phyloP scores from a whole-genome alignment of 1,284 basidiomycete genomes.

The Mycena sp. region DNA sequence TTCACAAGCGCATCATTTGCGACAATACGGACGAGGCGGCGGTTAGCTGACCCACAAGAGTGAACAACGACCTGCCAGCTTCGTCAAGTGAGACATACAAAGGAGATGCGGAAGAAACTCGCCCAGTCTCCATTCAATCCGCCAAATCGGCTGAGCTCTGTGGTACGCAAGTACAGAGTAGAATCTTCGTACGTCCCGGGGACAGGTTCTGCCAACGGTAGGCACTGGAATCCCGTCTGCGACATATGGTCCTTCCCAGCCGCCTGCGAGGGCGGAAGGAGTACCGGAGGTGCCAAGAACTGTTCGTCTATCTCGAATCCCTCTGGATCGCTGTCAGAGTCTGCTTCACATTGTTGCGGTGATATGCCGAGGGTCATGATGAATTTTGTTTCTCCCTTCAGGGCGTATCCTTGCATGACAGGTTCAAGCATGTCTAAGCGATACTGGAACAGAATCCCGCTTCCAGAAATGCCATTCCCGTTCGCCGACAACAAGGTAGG shows the following conservation, averaged over 20 bases:
- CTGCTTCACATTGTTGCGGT: conserved; percentile 33
- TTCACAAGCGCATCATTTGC: conserved; percentile 58
- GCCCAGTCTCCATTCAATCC: conserved; percentile 92
- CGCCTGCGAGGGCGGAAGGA: conserved; percentile 25
- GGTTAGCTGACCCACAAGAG: conserved; percentile 42
- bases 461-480: conserved; percentile 21
- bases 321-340: conserved; percentile 47
- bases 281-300: conserved; percentile 69
- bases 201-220: conserved; percentile 45
- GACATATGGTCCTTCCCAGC: conserved; percentile 27
- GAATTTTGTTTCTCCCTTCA: conserved; percentile 62
- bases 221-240: conserved; percentile 36
- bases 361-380: conserved; percentile 55
- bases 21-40: conserved; percentile 65
- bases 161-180: conserved; percentile 65
- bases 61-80: conserved; percentile 46
- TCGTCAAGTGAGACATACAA: conserved; percentile 16
- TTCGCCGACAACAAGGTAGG: conserved; percentile 36
- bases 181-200: conserved; percentile 53
- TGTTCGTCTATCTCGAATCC: conserved; percentile 74
- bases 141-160: conserved; percentile 78
- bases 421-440: conserved; percentile 70
- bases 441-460: conserved; percentile 41
- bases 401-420: conserved; percentile 74
- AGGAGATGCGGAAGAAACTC: conserved; percentile 37